A percentile compares a stretch with the other conserved stretches of the same genome.
phyloP scores from a whole-genome alignment of 1,139 yeast genomes.

The Kodamaea sp. region DNA sequence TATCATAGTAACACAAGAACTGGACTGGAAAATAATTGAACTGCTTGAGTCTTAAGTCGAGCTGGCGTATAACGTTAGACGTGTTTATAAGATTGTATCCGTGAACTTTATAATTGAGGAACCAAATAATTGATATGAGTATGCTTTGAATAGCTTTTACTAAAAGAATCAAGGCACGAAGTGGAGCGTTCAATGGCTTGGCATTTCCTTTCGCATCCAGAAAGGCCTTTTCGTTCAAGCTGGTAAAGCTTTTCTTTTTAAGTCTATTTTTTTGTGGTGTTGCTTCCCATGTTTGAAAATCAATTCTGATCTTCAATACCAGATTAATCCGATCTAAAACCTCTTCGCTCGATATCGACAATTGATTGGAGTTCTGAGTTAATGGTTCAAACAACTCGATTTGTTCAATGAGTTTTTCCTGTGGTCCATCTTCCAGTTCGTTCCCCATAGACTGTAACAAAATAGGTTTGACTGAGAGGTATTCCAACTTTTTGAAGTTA shows the following conservation, averaged over 20 bases:
- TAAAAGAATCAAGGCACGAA: neutral
- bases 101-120: constrained; percentile 26
- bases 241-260: neutral
- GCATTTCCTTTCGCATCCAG: too few relatives aligned
- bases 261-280: neutral
- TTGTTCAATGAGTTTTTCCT: constrained; percentile 7
- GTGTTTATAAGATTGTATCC: constrained; percentile 26
- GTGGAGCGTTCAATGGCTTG: neutral
- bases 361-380: constrained; percentile 6
- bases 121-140: constrained; percentile 22
- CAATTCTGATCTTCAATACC: constrained; percentile 25
- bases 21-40: constrained; percentile 81
- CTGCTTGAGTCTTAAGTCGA: constrained; percentile 78
- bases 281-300: constrained; percentile 8
- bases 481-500: constrained; percentile 69
- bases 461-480: constrained; percentile 74
- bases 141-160: constrained; percentile 21
- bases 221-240: neutral
- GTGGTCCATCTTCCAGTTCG: constrained; percentile 6
- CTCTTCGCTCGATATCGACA: constrained; percentile 27
- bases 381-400: constrained; percentile 13
- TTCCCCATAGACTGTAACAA: constrained; percentile 54
- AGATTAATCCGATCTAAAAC: constrained; percentile 37
- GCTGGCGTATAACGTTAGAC: constrained; percentile 73
- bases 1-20: constrained; percentile 55